Evolutionary conservation across 768 basidiomycete species (phyloP), one percentile per base, ranked within the genome.

Genomic region (Termitomyces sp.): DNA sequence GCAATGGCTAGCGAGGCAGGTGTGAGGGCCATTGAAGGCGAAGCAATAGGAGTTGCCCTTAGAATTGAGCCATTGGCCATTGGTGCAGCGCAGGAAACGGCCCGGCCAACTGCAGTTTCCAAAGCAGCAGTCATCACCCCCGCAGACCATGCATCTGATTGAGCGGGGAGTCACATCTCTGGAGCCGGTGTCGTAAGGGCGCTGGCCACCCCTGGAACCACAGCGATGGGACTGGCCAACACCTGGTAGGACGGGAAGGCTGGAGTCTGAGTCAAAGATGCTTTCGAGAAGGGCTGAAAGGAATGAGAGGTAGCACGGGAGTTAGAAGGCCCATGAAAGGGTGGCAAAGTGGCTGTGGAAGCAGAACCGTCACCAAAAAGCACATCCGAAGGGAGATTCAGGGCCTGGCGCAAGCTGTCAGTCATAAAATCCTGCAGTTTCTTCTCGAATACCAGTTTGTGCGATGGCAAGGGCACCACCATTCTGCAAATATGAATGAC

Each of bases 331-430:
- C n/a, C n/a, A n/a, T n/a, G n/a, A n/a, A n/a, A n/a, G n/a, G n/a
- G n/a, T n/a, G n/a, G n/a, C n/a, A 8, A 37, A 16, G 15, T 37
- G 16, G 3, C 12, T 3, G 42, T 24, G 0, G 22, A 44, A 5
- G 12, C 4, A 24, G 22, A 24, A 5, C 15, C 22, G 18, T 42
- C n/a, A 22, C 41, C 20, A 12, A 42, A 42, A 0, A 26, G 13
- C 12, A 24, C 22, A 15, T 45, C 12, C 0, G 44, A 45, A 1
- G 20, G 10, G 2, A 6, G 6, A 6, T 39, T 39, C 0, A 26
- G 2, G 2, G 24, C 7, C 0, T 15, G 6, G 3, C 2, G 6
- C 0, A 26, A 15, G 0, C 1, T 15, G 6, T 45, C 44, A 1
- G 3, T 45, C 6, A 7, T 45, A 16, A 16, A 5, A 3, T n/a